phyloP scores from a whole-genome alignment of 495 filamentous ascomycete genomes.

The Xylaria grammica region DNA sequence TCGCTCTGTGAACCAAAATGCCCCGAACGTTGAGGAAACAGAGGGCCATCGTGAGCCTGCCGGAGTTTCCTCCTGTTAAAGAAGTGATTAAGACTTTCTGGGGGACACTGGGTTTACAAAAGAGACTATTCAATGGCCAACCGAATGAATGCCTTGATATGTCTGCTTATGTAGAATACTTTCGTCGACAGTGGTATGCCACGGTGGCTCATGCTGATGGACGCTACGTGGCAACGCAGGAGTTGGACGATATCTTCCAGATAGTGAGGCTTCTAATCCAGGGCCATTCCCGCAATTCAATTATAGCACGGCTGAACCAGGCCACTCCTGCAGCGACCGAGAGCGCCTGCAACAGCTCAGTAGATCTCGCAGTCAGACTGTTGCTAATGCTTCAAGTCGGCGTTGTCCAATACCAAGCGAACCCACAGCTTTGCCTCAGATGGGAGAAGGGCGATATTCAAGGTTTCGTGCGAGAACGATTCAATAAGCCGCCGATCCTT shows the following conservation, averaged over 20 bases:
- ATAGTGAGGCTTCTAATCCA: background rate
- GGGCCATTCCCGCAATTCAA: background rate
- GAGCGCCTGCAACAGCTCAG: conserved; percentile 22
- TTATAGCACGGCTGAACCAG: conserved; percentile 9
- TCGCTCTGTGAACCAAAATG: background rate
- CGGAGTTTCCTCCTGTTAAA: background rate
- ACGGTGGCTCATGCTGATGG: conserved; percentile 24
- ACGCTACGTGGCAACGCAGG: conserved; percentile 16
- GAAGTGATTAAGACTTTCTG: background rate
- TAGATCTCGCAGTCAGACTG: conserved; percentile 27
- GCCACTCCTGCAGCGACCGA: background rate
- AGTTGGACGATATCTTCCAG: conserved; percentile 8
- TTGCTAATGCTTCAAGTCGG: conserved; percentile 29
- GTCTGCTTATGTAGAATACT: conserved; percentile 25
- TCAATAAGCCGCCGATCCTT: conserved; percentile 13
- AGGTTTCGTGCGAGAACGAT: conserved; percentile 21
- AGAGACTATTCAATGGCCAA: conserved; percentile 26
- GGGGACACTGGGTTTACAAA: background rate
- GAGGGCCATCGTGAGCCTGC: background rate
- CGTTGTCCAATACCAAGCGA: conserved; percentile 24
- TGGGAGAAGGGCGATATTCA: conserved; percentile 12
- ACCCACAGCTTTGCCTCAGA: conserved; percentile 10
- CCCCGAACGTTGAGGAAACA: background rate
- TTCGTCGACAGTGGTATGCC: conserved; percentile 23
- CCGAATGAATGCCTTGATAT: conserved; percentile 5